Evolutionary conservation across 2,329 filamentous ascomycete genomes (phyloP).

Genomic region (Teratosphaeria destructans): DNA sequence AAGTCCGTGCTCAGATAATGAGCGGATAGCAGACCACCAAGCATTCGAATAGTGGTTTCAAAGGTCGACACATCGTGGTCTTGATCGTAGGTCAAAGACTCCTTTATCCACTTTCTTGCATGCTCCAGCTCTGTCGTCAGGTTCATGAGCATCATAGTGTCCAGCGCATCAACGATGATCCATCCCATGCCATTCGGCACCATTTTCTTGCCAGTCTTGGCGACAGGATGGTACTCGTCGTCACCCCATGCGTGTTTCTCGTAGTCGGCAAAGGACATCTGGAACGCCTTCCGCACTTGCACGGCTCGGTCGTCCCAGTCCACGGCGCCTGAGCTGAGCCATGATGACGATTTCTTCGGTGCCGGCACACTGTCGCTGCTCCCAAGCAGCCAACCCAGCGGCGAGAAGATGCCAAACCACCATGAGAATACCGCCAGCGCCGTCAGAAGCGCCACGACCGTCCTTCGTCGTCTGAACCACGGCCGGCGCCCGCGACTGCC

Average conservation of each 20-base stretch:
- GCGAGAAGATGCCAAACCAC: constrained; percentile 54
- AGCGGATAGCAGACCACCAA: constrained; percentile 83
- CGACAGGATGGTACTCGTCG: constrained; percentile 78
- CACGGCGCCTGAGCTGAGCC: constrained; percentile 25
- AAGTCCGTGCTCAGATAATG: constrained; percentile 86
- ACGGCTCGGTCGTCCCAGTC: constrained; percentile 74
- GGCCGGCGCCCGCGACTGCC: constrained; percentile 46
- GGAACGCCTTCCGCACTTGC: constrained; percentile 78
- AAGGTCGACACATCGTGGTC: constrained; percentile 95
- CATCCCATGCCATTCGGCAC: constrained; percentile 81
- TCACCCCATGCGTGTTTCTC: constrained; percentile 87
- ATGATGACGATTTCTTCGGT: constrained; percentile 10
- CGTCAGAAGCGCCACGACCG: constrained; percentile 44
- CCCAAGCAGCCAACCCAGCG: constrained; percentile 15
- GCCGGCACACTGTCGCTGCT: neutral
- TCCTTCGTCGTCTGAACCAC: constrained; percentile 53
- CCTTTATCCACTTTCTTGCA: constrained; percentile 80
- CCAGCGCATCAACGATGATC: constrained; percentile 94
- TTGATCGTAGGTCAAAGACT: constrained; percentile 73
- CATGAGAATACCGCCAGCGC: constrained; percentile 52
- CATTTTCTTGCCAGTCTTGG: constrained; percentile 75
- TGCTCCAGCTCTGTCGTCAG: constrained; percentile 74
- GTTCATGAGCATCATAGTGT: constrained; percentile 98
- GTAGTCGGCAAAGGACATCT: constrained; percentile 86
- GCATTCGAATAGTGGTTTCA: constrained; percentile 95